Base-by-base conservation (phyloP, 2,329 filamentous ascomycete genomes). In the Chaetomium sp. region DNA sequence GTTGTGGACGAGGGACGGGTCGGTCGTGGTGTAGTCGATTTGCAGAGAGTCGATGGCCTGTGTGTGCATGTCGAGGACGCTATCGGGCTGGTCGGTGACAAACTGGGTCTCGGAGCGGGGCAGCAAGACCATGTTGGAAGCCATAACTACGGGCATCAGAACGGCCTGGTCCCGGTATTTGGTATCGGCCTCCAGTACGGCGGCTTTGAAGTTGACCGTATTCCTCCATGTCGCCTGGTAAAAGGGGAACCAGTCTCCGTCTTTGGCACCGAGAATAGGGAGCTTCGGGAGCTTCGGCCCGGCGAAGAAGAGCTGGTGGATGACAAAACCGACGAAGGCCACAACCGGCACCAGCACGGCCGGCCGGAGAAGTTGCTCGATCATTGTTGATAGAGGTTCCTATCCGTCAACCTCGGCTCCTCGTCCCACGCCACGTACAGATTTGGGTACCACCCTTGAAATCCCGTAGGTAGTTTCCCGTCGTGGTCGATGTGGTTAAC, bases 201-300 rank as follows among this genome's bases (percentile, higher is more conserved):
- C 64, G 0, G 56, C 43, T 57, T 67, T 66, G 63, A 68, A 66
- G 57, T 70, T 61, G 40, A 49, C 36, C 3, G 61, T 57, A 57
- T 70, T 71, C 19, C 68, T 64, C 65, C 64, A 70, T 55, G 46
- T 61, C 5, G 69, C 69, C 38, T 64, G 64, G 9, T 57, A 27
- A 5, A 64, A 58, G 6, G 68, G 62, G 53, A 72, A 69, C 68
- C 67, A 70, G 54, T 71, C 69, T 11, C 65, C 65, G n/a, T 66
- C 53, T n/a, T 56, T 63, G 5, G 65, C 61, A 27, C 68, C 67
- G 37, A 71, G 45, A 45, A 71, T 64, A 6, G 66, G 68, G 6
- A 71, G 48, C 12, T 67, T 59, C 14, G 67, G 68, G 8, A 67
- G 56, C 37, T 53, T 57, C 4, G 63, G 61, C 1, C 64, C 61